Conservation (phyloP, 164 flowering plant genomes). For the Umbilicus rupestris region DNA sequence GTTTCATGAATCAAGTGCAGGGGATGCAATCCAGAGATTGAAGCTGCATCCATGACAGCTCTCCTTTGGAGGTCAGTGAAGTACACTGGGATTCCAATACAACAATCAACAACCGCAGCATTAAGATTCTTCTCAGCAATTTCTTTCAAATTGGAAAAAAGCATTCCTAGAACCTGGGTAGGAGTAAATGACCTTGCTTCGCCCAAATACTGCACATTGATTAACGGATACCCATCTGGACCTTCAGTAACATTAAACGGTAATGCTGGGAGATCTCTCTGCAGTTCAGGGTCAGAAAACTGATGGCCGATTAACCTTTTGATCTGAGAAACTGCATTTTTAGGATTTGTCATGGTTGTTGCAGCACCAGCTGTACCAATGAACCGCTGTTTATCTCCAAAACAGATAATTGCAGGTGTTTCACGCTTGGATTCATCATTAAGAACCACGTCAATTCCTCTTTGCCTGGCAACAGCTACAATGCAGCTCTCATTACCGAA, state of each 20-base stretch:
- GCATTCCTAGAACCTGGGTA: slow-evolving; percentile 75
- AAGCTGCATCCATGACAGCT: slow-evolving; percentile 85
- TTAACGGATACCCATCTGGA: slow-evolving; percentile 82
- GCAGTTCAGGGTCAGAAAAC: slow-evolving; percentile 80
- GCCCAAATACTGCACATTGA: slow-evolving; percentile 65
- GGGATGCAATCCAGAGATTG: slow-evolving; percentile 84
- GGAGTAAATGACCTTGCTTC: slow-evolving; percentile 62
- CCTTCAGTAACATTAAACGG: slow-evolving; percentile 78
- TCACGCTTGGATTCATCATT: slow-evolving; percentile 96
- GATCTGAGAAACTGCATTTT: slow-evolving; percentile 73
- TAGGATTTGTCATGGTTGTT: slow-evolving; percentile 72
- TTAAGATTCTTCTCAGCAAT: slow-evolving; percentile 86
- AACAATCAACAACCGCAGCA: slow-evolving; percentile 85
- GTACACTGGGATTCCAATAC: slow-evolving; percentile 87
- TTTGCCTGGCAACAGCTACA: slow-evolving; percentile 89
- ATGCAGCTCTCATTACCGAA: slow-evolving; percentile 86
- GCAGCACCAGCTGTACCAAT: slow-evolving; percentile 96
- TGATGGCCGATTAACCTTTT: slow-evolving; percentile 66
- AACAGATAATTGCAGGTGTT: slow-evolving; percentile 82
- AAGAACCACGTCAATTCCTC: slow-evolving; percentile 95
- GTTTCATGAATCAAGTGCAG: slow-evolving; percentile 73
- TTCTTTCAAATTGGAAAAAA: slow-evolving; percentile 57
- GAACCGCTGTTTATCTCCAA: slow-evolving; percentile 89
- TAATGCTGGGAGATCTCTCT: slow-evolving; percentile 54
- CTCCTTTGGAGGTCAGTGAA: slow-evolving; percentile 88